Conservation (phyloP, 495 filamentous ascomycete species). For the Recurvomyces mirabilis region DNA sequence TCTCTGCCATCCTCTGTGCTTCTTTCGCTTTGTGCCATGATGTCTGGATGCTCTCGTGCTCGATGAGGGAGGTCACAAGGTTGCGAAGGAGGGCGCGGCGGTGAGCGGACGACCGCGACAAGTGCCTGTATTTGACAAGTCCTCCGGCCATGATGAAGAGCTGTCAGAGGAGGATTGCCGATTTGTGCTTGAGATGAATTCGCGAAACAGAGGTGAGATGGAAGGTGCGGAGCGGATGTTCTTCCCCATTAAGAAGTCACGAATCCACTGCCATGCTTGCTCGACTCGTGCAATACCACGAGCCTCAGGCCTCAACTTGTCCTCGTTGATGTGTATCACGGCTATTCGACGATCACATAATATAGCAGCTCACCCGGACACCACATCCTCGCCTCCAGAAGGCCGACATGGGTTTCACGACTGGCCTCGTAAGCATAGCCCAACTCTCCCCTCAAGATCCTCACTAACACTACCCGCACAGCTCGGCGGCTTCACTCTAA, state of each 20-base stretch:
- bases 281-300: no score
- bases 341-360: no score
- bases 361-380: no score
- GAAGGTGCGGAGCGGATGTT: neutral
- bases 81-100: conserved; percentile 90
- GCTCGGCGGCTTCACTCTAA: conserved; percentile 79
- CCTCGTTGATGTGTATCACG: no score
- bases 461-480: conserved; percentile 24
- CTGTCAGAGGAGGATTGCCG: no score
- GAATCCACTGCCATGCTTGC: no score
- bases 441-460: conserved; percentile 5
- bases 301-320: no score
- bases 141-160: conserved; percentile 69
- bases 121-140: conserved; percentile 70
- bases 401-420: conserved; percentile 63
- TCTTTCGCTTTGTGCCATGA: conserved; percentile 97
- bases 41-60: conserved; percentile 83
- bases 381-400: no score
- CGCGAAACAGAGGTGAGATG: no score
- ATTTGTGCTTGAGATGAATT: no score
- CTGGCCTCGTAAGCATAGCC: conserved; percentile 61
- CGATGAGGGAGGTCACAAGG: conserved; percentile 87
- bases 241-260: neutral
- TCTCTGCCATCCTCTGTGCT: conserved; percentile 83
- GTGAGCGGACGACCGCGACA: conserved; percentile 73